Conservation (phyloP, 768 basidiomycete species). For the Kockovaella imperatae region DNA sequence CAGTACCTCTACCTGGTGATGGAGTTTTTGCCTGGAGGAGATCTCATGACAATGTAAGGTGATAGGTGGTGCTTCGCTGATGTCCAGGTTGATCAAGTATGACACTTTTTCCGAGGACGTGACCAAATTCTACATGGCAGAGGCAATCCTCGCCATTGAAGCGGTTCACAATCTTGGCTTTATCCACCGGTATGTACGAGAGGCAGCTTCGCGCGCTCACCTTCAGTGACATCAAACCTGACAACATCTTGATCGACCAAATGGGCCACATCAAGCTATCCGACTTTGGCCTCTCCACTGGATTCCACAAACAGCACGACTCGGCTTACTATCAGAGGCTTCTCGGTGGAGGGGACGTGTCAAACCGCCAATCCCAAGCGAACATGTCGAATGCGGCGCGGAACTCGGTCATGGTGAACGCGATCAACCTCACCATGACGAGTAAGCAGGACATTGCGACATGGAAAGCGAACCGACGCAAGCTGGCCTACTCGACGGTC, state of each 20-base stretch:
- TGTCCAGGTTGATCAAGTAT: conserved; percentile 74
- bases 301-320: conserved; percentile 97
- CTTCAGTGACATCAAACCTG: conserved; percentile 91
- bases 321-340: conserved; percentile 88
- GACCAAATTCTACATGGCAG: conserved; percentile 96
- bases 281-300: conserved; percentile 98
- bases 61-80: not conserved
- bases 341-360: conserved; percentile 46
- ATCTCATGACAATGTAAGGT: conserved; percentile 87
- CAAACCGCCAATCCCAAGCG: conserved; percentile 13
- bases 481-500: conserved; percentile 94
- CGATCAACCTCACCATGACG: conserved; percentile 91
- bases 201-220: conserved; percentile 3
- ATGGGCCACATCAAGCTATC: conserved; percentile 95
- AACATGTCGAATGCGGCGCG: conserved; percentile 48
- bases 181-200: conserved; percentile 72
- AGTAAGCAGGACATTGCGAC: conserved; percentile 79
- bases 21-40: conserved; percentile 98
- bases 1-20: conserved; percentile 91
- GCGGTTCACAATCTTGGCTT: conserved; percentile 95
- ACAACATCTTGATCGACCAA: conserved; percentile 97
- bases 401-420: conserved; percentile 95
- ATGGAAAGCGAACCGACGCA: conserved; percentile 97
- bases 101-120: conserved; percentile 98
- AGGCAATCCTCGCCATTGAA: conserved; percentile 94